Evolutionary conservation across 805 yeast species (phyloP).

Genomic region (Cyberlindnera petersonii): DNA sequence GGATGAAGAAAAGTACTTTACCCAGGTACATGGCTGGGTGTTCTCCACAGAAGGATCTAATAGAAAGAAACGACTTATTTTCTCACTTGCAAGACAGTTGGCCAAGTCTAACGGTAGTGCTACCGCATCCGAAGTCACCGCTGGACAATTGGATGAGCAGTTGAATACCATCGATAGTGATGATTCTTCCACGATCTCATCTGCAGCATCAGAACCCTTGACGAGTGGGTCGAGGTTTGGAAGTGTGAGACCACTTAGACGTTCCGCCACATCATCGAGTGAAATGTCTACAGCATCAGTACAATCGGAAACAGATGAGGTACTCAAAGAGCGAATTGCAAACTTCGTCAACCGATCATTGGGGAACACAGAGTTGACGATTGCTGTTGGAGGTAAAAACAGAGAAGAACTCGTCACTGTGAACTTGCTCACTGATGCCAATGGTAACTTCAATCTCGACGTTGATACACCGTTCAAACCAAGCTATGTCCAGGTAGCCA

Average conservation of each 20-base stretch:
- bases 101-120: conserved; percentile 37
- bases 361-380: conserved; percentile 48
- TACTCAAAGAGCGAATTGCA: conserved; percentile 59
- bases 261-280: conserved; percentile 13
- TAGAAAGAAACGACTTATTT: conserved; percentile 65
- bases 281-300: conserved; percentile 6
- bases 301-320: conserved; percentile 36
- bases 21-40: conserved; percentile 70
- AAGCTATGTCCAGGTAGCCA: conserved; percentile 47
- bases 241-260: conserved; percentile 2
- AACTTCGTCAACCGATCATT: conserved; percentile 69
- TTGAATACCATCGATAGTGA: conserved; percentile 27
- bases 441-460: conserved; percentile 61
- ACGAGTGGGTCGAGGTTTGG: neutral
- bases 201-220: conserved; percentile 5
- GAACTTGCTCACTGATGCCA: conserved; percentile 50
- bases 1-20: conserved; percentile 39
- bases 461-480: conserved; percentile 60
- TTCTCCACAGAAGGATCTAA: conserved; percentile 64
- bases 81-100: conserved; percentile 66
- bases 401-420: conserved; percentile 30
- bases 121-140: conserved; percentile 24
- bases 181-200: conserved; percentile 25
- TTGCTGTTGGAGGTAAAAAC: conserved; percentile 53
- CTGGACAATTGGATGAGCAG: conserved; percentile 36